Base-by-base conservation (phyloP, 2,329 filamentous ascomycete species). In the Ophiostoma piceae region DNA sequence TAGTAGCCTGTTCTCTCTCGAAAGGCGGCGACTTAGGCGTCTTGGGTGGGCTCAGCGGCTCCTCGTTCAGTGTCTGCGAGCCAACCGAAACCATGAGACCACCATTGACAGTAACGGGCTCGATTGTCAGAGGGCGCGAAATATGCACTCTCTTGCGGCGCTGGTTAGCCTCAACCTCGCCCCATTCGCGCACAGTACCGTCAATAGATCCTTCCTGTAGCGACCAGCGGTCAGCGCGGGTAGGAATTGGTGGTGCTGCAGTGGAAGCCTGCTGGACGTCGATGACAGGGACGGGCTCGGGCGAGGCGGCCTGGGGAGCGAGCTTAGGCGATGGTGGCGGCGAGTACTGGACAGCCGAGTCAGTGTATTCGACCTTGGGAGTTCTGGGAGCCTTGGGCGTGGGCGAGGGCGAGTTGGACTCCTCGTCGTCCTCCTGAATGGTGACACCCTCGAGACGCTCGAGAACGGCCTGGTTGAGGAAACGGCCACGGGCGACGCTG, bases 341-440 rank as follows among this genome's bases (percentile, higher is more conserved):
- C 43, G 92, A 95, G 76, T 87, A 95, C 77, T 97, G 94, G 41
- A 92, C 84, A 3, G 89, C 91, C n/a, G 85, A 85, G 76, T 96
- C 91, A 54, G 86, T 85, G 80, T 95, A 96, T 71, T 83, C 80
- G 62, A 80, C 77, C 71, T 41, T 65, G 62, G 35, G 14, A 9
- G 62, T 22, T 16, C 35, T 65, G 60, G 32, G 1, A 6, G 32
- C 60, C 62, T 39, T 65, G 35, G 62, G 62, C 26, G 82, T 83
- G 11, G 67, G 43, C 3, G 43, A 60, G 8, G 69, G 47, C 7
- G 22, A 37, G 35, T 19, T 16, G 26, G n/a, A 35, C 43, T 76
- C 73, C 69, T 79, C 77, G 73, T 84, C 80, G 57, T 84, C 83
- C 74, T 86, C 83, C 72, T 84, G 82, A 71, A 82, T 78, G 69